A percentile compares a stretch with the other conserved stretches of the same genome.
These are phyloP conservation scores for Salix arbutifolia DNA, from an alignment of 345 rosid genomes.

Conservation along the genomic window DNA sequence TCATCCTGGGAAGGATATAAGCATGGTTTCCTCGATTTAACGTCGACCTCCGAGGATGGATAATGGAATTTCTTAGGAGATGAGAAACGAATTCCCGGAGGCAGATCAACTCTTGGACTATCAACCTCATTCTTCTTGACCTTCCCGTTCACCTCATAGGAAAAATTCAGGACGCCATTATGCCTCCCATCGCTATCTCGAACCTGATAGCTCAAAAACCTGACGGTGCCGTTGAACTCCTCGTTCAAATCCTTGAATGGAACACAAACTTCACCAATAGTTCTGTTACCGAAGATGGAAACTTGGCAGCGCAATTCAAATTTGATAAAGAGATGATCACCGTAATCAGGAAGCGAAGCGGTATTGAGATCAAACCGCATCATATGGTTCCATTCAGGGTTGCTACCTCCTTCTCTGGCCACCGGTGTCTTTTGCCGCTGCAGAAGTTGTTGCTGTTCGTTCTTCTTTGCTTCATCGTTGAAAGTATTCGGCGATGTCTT, in stretches of 20 bases:
- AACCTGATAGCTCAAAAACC: slow-evolving; percentile 33
- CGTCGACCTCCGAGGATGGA: slow-evolving; percentile 6
- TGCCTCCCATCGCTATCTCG: slow-evolving; percentile 30
- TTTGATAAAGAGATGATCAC: slow-evolving; percentile 21
- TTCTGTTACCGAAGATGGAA: slow-evolving; percentile 18
- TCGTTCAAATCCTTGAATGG: slow-evolving; percentile 36
- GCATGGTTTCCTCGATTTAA: background rate
- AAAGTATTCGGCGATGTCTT: slow-evolving; percentile 15
- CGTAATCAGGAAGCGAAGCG: background rate
- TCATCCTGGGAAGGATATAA: slow-evolving; percentile 10
- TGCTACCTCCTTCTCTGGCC: slow-evolving; percentile 29
- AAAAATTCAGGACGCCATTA: slow-evolving; percentile 43
- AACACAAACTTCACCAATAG: slow-evolving; percentile 35
- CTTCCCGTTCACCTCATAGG: slow-evolving; percentile 23
- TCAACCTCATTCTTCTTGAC: background rate
- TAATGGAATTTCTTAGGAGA: slow-evolving; percentile 1
- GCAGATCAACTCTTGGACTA: background rate
- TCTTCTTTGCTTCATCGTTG: slow-evolving; percentile 10
- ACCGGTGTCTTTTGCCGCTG: slow-evolving; percentile 32
- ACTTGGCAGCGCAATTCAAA: slow-evolving; percentile 29
- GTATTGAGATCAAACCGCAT: slow-evolving; percentile 33
- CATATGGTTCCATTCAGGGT: slow-evolving; percentile 47
- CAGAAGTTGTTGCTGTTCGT: slow-evolving; percentile 7
- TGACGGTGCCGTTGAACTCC: slow-evolving; percentile 30
- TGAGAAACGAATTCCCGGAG: background rate